A percentile compares a stretch with the other conserved stretches of the same genome.
Evolutionary conservation across 352 stramenopile genomes (phyloP).

Genomic region (Globisporangium cylindrosporum): DNA sequence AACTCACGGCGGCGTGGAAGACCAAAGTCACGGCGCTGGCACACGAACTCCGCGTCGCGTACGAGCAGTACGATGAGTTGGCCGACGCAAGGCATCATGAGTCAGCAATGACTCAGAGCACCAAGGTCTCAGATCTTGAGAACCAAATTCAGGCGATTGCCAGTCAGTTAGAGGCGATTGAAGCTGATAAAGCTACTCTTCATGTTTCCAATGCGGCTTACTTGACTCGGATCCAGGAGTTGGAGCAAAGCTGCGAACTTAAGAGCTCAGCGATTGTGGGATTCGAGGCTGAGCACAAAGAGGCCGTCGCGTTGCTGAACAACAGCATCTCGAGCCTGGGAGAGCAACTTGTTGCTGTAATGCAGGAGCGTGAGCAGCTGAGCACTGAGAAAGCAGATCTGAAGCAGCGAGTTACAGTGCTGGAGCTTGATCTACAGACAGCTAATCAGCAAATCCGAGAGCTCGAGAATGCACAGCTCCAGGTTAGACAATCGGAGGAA

Average conservation of each 20-base stretch:
- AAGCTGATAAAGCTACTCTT: not conserved
- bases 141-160: not conserved
- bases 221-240: not conserved
- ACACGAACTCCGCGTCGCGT: not conserved
- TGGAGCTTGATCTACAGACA: not conserved
- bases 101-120: not conserved
- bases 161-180: not conserved
- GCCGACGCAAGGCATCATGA: not conserved
- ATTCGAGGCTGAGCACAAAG: not conserved
- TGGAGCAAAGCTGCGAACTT: not conserved
- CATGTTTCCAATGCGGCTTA: not conserved
- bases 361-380: not conserved
- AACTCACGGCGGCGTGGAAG: not conserved
- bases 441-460: not conserved
- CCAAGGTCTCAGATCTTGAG: not conserved
- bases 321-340: slow-evolving; percentile 4
- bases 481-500: not conserved
- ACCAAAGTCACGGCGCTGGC: slow-evolving; percentile 2
- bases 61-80: slow-evolving; percentile 5
- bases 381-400: not conserved
- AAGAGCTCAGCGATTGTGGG: not conserved
- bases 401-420: not conserved
- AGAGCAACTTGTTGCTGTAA: not conserved
- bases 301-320: not conserved
- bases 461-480: not conserved